Evolutionary conservation across 306 rosid species (phyloP), one percentile per base, ranked within the genome.

Genomic region (Geum urbanum): DNA sequence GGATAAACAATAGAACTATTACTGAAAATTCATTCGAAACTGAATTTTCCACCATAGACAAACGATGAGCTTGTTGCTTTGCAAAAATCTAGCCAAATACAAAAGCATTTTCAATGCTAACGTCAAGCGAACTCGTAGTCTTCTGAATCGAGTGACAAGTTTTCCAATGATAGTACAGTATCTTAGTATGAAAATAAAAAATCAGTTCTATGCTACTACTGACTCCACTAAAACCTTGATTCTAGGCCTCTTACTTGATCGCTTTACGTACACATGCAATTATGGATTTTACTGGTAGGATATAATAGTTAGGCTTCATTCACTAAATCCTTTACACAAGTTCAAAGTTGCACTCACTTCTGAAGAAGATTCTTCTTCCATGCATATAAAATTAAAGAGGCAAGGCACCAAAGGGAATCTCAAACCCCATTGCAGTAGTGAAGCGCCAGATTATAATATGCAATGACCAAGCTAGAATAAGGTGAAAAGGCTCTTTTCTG

Each of bases 371-470:
- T 81, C 82, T 66, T 77, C 32, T 59, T 71, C 73, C 78, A 67
- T 68, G 41, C 78, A 67, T 68, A 43, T 40, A 51, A 50, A 32
- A 60, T 22, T 54, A 41, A 76, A 47, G 65, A 69, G 16, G 57
- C 43, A 71, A 59, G 22, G 59, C 74, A 60, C 72, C 66, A 83
- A 62, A 78, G 60, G 54, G 83, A 86, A 81, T 79, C 85, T 58
- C 69, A 10, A 10, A 61, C 39, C 14, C 74, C 60, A 58, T 32
- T 43, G 75, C 24, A 64, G 16, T 40, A 66, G 20, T 27, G 60
- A 48, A 69, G 44, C 48, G 4, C 27, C 44, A 57, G 72, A 68
- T 48, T 53, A 72, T 60, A 51, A 62, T 52, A 56, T 59, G 7
- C 52, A 54, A 18, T 74, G 69, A 64, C 78, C 74, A 47, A 46